Conservation (phyloP, 164 flowering plant genomes). For the Vitis cinerea region DNA sequence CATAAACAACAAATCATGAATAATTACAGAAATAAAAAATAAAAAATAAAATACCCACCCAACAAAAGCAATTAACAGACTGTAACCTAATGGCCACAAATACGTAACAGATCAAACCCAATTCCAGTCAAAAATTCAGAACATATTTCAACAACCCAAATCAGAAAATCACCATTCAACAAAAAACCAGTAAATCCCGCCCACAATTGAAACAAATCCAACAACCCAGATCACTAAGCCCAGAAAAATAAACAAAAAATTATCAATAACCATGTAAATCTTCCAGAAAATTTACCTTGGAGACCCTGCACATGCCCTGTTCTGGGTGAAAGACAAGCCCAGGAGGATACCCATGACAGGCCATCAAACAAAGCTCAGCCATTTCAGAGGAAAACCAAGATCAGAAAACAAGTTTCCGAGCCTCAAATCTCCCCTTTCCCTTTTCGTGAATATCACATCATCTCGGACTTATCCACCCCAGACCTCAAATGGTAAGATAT, state of each 20-base stretch:
- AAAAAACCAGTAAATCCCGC: neutral
- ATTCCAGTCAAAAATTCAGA: neutral
- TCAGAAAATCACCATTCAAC: neutral
- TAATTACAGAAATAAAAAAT: neutral
- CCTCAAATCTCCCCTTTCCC: constrained; percentile 10
- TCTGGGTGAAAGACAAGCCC: constrained; percentile 37
- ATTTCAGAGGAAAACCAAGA: constrained; percentile 33
- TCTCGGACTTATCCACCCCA: constrained; percentile 25
- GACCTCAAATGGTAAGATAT: constrained; percentile 1
- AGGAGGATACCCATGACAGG: constrained; percentile 44
- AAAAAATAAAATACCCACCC: too few relatives aligned
- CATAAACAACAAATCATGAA: too few relatives aligned
- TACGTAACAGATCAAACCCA: neutral
- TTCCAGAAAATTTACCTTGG: constrained; percentile 36
- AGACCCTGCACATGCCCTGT: constrained; percentile 22
- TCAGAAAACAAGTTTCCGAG: constrained; percentile 17
- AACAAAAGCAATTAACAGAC: neutral
- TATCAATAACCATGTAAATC: constrained; percentile 22
- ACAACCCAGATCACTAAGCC: constrained; percentile 4
- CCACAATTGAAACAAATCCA: neutral
- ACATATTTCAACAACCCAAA: neutral
- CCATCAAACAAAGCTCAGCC: constrained; percentile 50
- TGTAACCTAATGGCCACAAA: too few relatives aligned
- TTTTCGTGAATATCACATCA: neutral
- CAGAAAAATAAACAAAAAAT: neutral